Percentiles rank a stretch among this genome's conserved stretches.
These are phyloP conservation scores for Wilcoxina mikolae DNA, from an alignment of 495 filamentous ascomycete species.

Conservation along the genomic window DNA sequence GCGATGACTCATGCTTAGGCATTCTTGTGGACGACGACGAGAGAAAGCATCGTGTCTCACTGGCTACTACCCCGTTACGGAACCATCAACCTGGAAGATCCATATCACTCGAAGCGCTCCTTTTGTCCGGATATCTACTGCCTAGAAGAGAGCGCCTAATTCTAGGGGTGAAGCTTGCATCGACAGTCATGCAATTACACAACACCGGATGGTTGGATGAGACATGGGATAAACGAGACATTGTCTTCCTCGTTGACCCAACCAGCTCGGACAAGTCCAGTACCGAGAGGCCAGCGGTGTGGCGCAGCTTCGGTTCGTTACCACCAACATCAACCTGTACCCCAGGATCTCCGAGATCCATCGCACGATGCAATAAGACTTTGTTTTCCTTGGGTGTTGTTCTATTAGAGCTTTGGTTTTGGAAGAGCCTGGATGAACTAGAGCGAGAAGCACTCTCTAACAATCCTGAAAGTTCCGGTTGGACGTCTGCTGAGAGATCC, in stretches of 20 bases:
- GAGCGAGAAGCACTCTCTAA: no score
- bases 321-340: background rate
- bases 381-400: slow-evolving; percentile 28
- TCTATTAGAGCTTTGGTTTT: slow-evolving; percentile 29
- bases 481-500: no score
- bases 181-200: slow-evolving; percentile 16
- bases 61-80: background rate
- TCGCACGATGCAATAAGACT: slow-evolving; percentile 14
- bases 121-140: background rate
- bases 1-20: slow-evolving; percentile 7
- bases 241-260: slow-evolving; percentile 13
- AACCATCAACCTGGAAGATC: background rate
- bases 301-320: background rate
- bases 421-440: slow-evolving; percentile 12
- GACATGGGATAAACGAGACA: slow-evolving; percentile 12
- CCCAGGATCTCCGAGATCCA: background rate
- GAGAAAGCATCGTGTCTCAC: slow-evolving; percentile 15
- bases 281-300: background rate
- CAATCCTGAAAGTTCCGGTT: no score
- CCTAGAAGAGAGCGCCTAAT: slow-evolving; percentile 5
- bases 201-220: slow-evolving; percentile 15
- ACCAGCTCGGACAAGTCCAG: background rate
- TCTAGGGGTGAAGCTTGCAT: slow-evolving; percentile 17
- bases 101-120: slow-evolving; percentile 11
- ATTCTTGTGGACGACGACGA: slow-evolving; percentile 8